Conservation (phyloP, 2,329 filamentous ascomycete species). For the Ascochyta clinopodiicola region DNA sequence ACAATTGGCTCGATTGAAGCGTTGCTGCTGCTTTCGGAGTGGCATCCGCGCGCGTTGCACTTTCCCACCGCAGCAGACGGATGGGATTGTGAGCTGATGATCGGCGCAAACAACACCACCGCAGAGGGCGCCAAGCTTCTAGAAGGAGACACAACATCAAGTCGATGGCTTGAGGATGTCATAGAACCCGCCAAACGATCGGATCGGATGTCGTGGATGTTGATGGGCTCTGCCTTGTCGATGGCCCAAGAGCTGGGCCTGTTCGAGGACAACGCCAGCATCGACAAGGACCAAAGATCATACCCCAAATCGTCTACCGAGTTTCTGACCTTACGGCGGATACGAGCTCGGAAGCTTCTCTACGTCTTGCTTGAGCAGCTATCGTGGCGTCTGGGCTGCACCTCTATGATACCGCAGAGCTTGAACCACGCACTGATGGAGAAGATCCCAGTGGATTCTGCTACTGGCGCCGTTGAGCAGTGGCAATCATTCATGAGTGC, state of each 20-base stretch:
- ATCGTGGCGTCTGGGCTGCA: constrained; percentile 59
- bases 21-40: constrained; percentile 62
- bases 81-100: constrained; percentile 62
- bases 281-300: constrained; percentile 45
- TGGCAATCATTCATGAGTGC: constrained; percentile 61
- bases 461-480: constrained; percentile 50
- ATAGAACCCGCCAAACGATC: constrained; percentile 61
- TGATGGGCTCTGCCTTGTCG: constrained; percentile 61
- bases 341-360: constrained; percentile 44
- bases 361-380: constrained; percentile 60
- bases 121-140: constrained; percentile 43
- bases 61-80: constrained; percentile 62
- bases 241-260: constrained; percentile 61
- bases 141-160: constrained; percentile 47
- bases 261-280: constrained; percentile 52
- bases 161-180: constrained; percentile 60
- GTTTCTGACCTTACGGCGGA: constrained; percentile 40
- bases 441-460: constrained; percentile 48
- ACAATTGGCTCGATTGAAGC: constrained; percentile 62
- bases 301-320: constrained; percentile 42
- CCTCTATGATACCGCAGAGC: constrained; percentile 59
- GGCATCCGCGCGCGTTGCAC: constrained; percentile 63
- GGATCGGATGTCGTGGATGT: constrained; percentile 67
- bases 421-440: constrained; percentile 49
- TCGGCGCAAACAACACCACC: constrained; percentile 50